Percentiles rank a stretch among this genome's conserved stretches.
Evolutionary conservation across 1,139 yeast genomes (phyloP).

Genomic region (Zygoascus meyerae): DNA sequence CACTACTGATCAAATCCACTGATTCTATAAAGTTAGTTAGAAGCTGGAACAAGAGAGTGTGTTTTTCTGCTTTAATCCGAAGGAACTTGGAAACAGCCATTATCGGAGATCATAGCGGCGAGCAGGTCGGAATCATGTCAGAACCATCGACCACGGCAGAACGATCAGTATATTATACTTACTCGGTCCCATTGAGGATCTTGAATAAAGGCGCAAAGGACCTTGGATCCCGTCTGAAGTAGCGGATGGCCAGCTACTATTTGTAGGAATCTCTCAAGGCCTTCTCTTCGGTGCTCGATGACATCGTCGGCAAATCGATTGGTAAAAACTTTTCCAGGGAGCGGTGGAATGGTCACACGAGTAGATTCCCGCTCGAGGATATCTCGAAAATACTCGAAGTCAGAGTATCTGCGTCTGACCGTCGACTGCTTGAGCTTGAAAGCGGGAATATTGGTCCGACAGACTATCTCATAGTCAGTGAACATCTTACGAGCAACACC

Average conservation of each 20-base stretch:
- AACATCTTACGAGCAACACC: constrained; percentile 62
- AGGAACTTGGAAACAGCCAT: too few species aligned
- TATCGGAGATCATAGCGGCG: too few species aligned
- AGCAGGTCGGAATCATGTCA: too few species aligned
- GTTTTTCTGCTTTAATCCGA: too few species aligned
- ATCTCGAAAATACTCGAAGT: constrained; percentile 75
- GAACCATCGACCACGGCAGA: too few species aligned
- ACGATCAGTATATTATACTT: constrained; percentile 12
- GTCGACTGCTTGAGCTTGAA: constrained; percentile 60
- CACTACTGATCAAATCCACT: constrained; percentile 25
- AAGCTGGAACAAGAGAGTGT: too few species aligned
- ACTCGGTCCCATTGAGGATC: constrained; percentile 74
- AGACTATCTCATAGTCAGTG: constrained; percentile 88
- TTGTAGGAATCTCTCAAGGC: constrained; percentile 72
- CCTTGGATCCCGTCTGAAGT: constrained; percentile 82
- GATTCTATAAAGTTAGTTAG: constrained; percentile 21
- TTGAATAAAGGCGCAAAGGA: constrained; percentile 79
- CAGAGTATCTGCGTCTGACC: constrained; percentile 85
- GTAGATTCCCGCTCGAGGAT: constrained; percentile 70
- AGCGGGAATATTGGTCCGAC: constrained; percentile 74
- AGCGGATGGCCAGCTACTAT: constrained; percentile 91
- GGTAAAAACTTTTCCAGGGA: constrained; percentile 78
- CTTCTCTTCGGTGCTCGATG: constrained; percentile 77
- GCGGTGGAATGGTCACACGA: constrained; percentile 73
- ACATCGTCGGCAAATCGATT: constrained; percentile 77